Evolutionary conservation across 2,329 filamentous ascomycete genomes (phyloP).

Genomic region (Leptographium procerum): DNA sequence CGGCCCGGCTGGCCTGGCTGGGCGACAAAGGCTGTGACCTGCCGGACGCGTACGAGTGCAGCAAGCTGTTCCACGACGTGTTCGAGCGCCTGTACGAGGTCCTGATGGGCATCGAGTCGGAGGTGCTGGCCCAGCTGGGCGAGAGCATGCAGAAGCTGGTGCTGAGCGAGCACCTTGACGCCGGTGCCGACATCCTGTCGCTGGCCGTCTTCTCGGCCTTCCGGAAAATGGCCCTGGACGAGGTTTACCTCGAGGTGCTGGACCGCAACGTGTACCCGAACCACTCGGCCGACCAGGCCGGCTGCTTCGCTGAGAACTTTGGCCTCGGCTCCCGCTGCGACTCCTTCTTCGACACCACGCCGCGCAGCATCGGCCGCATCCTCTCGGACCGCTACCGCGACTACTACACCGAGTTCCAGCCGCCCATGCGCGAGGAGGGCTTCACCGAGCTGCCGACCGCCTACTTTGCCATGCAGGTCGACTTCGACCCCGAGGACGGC

Average conservation of each 20-base stretch:
- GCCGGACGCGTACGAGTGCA: conserved; percentile 21
- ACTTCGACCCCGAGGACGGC: conserved; percentile 35
- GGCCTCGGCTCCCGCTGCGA: conserved; percentile 45
- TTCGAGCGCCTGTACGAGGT: conserved; percentile 14
- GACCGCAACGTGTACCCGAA: conserved; percentile 45
- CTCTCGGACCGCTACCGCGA: conserved; percentile 13
- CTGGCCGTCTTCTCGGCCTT: conserved; percentile 41
- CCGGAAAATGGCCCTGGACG: conserved; percentile 39
- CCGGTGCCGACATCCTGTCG: conserved; percentile 31
- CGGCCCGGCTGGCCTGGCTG: conserved; percentile 30
- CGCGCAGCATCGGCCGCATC: conserved; percentile 26
- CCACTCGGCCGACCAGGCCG: conserved; percentile 42
- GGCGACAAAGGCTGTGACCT: conserved; percentile 23
- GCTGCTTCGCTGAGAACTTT: conserved; percentile 44
- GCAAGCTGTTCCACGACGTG: conserved; percentile 26
- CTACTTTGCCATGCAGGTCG: conserved; percentile 40
- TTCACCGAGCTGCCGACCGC: conserved; percentile 36
- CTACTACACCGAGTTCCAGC: conserved; percentile 12
- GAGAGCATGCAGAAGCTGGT: not conserved
- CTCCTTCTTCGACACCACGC: conserved; percentile 40
- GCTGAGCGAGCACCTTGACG: not conserved
- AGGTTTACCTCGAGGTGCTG: conserved; percentile 44
- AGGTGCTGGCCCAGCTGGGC: not conserved
- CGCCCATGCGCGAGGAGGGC: conserved; percentile 22
- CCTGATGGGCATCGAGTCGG: conserved; percentile 14